Conservation (phyloP, 257 asterid species). For the Fraxinus pennsylvanica region DNA sequence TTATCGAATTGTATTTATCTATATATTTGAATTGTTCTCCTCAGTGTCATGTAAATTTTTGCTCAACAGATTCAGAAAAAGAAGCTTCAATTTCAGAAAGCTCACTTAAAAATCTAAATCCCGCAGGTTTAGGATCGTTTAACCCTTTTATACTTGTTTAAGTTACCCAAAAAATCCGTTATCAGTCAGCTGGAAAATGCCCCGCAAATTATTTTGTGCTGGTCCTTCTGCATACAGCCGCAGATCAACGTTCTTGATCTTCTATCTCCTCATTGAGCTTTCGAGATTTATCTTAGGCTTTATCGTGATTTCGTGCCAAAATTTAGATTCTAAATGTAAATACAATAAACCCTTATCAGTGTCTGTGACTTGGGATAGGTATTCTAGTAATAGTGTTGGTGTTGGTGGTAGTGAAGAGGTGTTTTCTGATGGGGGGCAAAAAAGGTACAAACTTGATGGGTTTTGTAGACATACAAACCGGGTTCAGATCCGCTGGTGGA, state of each 20-base stretch:
- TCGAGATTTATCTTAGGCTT: constrained; percentile 57
- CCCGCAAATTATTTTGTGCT: constrained; percentile 73
- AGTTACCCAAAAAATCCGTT: background rate
- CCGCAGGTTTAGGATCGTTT: constrained; percentile 2
- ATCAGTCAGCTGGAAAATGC: constrained; percentile 44
- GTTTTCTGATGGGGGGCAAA: constrained; percentile 41
- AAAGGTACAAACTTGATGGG: constrained; percentile 83
- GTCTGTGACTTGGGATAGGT: constrained; percentile 76
- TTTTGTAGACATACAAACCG: constrained; percentile 87
- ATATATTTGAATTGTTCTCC: background rate
- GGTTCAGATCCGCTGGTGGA: constrained; percentile 77
- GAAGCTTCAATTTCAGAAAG: constrained; percentile 18
- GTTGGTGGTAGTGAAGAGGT: constrained; percentile 19
- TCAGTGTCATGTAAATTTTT: constrained; percentile 5
- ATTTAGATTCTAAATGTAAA: constrained; percentile 44
- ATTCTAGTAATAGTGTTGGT: constrained; percentile 18
- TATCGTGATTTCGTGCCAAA: constrained; percentile 43
- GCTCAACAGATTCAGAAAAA: constrained; percentile 25
- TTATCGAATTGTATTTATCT: background rate
- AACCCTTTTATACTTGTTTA: background rate
- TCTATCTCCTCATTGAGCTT: constrained; percentile 50
- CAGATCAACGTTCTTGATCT: constrained; percentile 54
- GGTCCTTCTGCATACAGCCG: constrained; percentile 49
- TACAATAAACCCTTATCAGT: constrained; percentile 62
- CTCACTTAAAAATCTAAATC: constrained; percentile 14